Evolutionary conservation across 495 filamentous ascomycete species (phyloP).

Genomic region (Penicillium odoratum): DNA sequence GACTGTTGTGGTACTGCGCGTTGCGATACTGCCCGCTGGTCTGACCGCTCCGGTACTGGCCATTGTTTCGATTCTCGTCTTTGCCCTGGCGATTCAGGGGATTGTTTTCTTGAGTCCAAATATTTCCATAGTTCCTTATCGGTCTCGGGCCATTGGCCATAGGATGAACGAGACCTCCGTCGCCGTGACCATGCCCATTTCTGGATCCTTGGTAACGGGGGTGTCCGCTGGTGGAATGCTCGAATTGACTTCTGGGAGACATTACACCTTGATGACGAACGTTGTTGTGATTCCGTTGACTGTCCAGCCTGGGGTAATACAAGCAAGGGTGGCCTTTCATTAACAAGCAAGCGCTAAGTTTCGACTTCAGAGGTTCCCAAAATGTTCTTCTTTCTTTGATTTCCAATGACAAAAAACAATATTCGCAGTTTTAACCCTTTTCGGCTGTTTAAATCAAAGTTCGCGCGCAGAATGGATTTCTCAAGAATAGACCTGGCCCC

Average conservation of each 20-base stretch:
- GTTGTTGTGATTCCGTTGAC: not conserved
- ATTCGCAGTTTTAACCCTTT: not conserved
- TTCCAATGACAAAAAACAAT: constrained; percentile 1
- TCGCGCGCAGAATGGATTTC: constrained; percentile 1
- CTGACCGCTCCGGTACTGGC: not conserved
- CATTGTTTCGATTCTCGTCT: not conserved
- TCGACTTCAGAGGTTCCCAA: constrained; percentile 14
- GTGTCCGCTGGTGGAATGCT: not conserved
- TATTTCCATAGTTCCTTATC: not conserved
- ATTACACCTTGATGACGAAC: not conserved
- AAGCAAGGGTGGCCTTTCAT: constrained; percentile 1
- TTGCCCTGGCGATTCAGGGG: not conserved
- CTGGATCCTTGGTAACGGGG: not conserved
- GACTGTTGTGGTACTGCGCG: not conserved
- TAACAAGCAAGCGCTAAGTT: constrained; percentile 8
- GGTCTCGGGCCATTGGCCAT: not conserved
- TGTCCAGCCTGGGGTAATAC: not conserved
- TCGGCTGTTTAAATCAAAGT: constrained; percentile 1
- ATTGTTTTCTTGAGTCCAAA: not conserved
- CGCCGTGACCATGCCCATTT: not conserved
- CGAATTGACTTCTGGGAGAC: not conserved
- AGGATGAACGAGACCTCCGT: not conserved
- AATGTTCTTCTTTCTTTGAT: constrained; percentile 9
- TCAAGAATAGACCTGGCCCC: constrained; percentile 5
- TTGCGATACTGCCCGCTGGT: not conserved